Percentiles rank a stretch among this genome's conserved stretches.
These are phyloP conservation scores for Lactarius evosmus DNA, from an alignment of 768 basidiomycete species.

Conservation along the genomic window DNA sequence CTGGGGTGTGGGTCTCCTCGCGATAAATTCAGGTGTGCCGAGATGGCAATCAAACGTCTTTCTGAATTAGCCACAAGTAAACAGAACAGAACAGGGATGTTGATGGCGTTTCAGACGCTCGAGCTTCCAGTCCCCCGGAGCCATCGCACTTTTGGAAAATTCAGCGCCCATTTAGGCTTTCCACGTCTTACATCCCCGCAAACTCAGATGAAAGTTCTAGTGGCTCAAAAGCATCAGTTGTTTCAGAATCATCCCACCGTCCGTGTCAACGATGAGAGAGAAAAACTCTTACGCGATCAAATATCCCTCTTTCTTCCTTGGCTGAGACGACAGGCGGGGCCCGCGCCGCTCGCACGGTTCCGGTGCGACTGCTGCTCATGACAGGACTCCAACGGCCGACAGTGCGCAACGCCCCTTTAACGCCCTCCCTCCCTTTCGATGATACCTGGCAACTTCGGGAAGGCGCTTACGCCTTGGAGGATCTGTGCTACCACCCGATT, in stretches of 20 bases:
- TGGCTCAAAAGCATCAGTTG: slow-evolving; percentile 25
- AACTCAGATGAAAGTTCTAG: slow-evolving; percentile 26
- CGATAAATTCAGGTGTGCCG: slow-evolving; percentile 2
- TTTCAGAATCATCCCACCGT: slow-evolving; percentile 25
- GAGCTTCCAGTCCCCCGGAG: slow-evolving; percentile 20
- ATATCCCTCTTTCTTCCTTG: slow-evolving; percentile 7
- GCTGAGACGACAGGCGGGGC: slow-evolving; percentile 13
- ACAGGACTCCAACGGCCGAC: slow-evolving; percentile 10
- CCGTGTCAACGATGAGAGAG: slow-evolving; percentile 20
- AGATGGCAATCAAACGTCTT: slow-evolving; percentile 16
- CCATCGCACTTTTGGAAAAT: slow-evolving; percentile 22
- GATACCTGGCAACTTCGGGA: slow-evolving; percentile 19
- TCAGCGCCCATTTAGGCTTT: slow-evolving; percentile 28
- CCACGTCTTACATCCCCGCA: slow-evolving; percentile 23
- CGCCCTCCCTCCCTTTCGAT: slow-evolving; percentile 14
- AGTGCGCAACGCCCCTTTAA: slow-evolving; percentile 20
- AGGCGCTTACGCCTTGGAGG: slow-evolving; percentile 24
- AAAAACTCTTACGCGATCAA: slow-evolving; percentile 15
- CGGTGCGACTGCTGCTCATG: neutral
- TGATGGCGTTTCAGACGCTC: slow-evolving; percentile 21
- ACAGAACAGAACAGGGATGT: neutral
- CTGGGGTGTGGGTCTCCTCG: neutral
- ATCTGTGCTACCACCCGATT: slow-evolving; percentile 28
- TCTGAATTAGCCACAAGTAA: slow-evolving; percentile 5
- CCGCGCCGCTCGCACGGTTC: slow-evolving; percentile 1